Percentiles rank a stretch among this genome's conserved stretches.
Conservation (phyloP, 2,329 filamentous ascomycete genomes). For the Aureobasidium mangrovei region DNA sequence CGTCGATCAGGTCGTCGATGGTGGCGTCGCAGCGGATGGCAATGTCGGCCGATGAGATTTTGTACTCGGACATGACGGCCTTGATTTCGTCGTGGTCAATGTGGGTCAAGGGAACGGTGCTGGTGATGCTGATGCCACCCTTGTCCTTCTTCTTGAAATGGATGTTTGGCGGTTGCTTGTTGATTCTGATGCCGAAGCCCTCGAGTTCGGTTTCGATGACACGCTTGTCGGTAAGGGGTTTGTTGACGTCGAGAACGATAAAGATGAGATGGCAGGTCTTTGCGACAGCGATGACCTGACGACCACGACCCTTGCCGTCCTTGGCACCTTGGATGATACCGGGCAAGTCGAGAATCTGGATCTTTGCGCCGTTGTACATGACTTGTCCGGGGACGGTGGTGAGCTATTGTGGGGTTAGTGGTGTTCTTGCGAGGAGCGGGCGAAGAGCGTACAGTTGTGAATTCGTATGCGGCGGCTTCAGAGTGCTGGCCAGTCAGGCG, state of each 20-base stretch:
- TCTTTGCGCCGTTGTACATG: constrained; percentile 89
- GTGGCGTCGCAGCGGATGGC: constrained; percentile 97
- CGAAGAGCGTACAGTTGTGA: constrained; percentile 57
- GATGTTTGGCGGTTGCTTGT: constrained; percentile 95
- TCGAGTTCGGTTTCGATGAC: constrained; percentile 93
- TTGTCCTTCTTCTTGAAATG: constrained; percentile 99
- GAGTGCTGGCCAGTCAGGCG: constrained; percentile 91
- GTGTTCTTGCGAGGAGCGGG: background rate
- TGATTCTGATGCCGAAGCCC: constrained; percentile 95
- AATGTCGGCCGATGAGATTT: constrained; percentile 92
- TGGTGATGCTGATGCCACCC: constrained; percentile 92
- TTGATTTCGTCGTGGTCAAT: constrained; percentile 96
- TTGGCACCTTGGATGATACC: constrained; percentile 97
- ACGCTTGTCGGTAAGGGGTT: constrained; percentile 92
- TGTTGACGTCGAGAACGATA: constrained; percentile 97
- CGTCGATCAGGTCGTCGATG: constrained; percentile 91
- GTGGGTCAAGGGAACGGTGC: constrained; percentile 80
- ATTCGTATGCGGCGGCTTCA: constrained; percentile 94
- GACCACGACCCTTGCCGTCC: constrained; percentile 88
- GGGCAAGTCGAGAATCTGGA: constrained; percentile 92
- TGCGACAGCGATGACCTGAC: constrained; percentile 96
- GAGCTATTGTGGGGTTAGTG: constrained; percentile 35
- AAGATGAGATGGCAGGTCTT: constrained; percentile 99
- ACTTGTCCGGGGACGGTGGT: constrained; percentile 97
- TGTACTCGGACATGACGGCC: constrained; percentile 95